These are phyloP conservation scores for Oryza australiensis DNA, from an alignment of 176 grass and related monocot species.

Conservation along the genomic window DNA sequence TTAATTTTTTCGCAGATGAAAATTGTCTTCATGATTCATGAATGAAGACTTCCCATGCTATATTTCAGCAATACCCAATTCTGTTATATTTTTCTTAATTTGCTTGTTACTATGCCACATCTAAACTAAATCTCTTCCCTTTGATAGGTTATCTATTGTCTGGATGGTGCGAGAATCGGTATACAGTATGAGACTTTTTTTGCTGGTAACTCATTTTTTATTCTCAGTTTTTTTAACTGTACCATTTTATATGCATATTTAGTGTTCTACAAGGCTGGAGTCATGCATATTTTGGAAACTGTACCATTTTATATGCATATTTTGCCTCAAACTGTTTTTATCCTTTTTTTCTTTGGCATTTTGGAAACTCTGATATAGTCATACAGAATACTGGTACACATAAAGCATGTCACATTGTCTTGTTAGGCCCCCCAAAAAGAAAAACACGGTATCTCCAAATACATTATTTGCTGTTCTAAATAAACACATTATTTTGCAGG, in stretches of 20 bases:
- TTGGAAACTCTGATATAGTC: constrained; percentile 7
- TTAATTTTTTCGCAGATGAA: constrained; percentile 1
- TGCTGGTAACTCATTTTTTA: constrained; percentile 62
- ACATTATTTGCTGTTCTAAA: constrained; percentile 11
- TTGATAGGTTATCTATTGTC: constrained; percentile 83
- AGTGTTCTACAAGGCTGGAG: no score
- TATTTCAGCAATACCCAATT: constrained; percentile 9
- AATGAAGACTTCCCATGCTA: not conserved
- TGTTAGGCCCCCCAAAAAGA: not conserved
- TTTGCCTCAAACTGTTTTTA: constrained; percentile 5
- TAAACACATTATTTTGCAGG: constrained; percentile 58
- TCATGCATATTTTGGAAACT: not conserved
- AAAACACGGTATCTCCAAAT: constrained; percentile 2
- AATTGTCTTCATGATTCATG: not conserved
- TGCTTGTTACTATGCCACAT: constrained; percentile 20
- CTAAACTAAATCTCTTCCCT: constrained; percentile 9
- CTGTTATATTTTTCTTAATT: constrained; percentile 24
- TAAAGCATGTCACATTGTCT: constrained; percentile 8
- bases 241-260: not conserved
- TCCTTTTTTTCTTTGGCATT: constrained; percentile 22
- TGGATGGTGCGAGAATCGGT: constrained; percentile 89
- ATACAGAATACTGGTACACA: not conserved
- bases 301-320: not conserved
- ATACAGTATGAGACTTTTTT: constrained; percentile 94
- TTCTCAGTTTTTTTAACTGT: not conserved